Evolutionary conservation across 176 grass and related monocot species (phyloP).

Genomic region (Zoysia pacifica): DNA sequence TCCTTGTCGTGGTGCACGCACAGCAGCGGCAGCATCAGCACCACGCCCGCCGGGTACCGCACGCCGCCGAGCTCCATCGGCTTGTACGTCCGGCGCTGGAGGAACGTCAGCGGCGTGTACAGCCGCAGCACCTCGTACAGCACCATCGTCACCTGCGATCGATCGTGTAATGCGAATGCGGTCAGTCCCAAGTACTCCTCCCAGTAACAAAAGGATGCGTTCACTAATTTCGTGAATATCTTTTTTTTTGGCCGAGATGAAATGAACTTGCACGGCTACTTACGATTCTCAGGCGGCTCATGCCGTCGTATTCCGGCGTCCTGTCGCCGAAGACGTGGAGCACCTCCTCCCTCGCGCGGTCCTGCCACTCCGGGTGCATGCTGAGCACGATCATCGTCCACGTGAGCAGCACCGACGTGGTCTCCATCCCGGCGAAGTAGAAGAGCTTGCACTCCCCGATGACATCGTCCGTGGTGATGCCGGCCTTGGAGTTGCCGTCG

Average conservation of each 20-base stretch:
- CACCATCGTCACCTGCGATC: conserved; percentile 71
- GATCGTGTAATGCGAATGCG: background rate
- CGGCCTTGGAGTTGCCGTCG: conserved; percentile 17
- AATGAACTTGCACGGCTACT: background rate
- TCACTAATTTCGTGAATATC: too few relatives aligned
- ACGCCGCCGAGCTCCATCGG: conserved; percentile 51
- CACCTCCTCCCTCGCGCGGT: conserved; percentile 71
- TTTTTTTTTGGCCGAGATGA: background rate
- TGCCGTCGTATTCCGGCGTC: conserved; percentile 61
- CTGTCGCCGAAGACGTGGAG: conserved; percentile 40
- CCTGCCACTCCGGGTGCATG: conserved; percentile 86
- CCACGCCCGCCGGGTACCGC: conserved; percentile 53
- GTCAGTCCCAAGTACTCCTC: background rate
- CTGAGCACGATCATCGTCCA: conserved; percentile 75
- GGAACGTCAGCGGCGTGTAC: conserved; percentile 46
- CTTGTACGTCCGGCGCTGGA: conserved; percentile 44
- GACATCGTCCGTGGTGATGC: conserved; percentile 66
- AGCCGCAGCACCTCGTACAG: conserved; percentile 77
- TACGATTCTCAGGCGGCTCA: conserved; percentile 59
- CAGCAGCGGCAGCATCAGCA: conserved; percentile 51
- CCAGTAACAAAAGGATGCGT: background rate
- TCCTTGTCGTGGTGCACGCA: conserved; percentile 63
- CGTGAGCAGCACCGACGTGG: conserved; percentile 74
- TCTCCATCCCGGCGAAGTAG: conserved; percentile 90
- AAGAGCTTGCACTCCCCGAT: conserved; percentile 91